A percentile compares a stretch with the other conserved stretches of the same genome.
These are phyloP conservation scores for Microcos paniculata DNA, from an alignment of 345 rosid genomes.

Conservation along the genomic window DNA sequence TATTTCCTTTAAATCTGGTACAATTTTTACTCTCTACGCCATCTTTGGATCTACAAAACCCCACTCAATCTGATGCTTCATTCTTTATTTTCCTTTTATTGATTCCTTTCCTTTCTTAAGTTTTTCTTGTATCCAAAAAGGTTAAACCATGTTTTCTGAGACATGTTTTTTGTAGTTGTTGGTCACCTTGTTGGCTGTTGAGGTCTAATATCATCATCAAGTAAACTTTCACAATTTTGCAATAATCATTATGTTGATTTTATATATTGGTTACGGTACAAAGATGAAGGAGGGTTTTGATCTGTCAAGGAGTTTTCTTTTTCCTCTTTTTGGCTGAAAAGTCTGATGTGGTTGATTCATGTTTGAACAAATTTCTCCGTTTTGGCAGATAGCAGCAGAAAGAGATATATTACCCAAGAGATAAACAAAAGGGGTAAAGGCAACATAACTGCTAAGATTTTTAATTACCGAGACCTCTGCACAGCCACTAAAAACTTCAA, in stretches of 20 bases:
- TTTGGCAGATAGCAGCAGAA: conserved; percentile 65
- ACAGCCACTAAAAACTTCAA: conserved; percentile 68
- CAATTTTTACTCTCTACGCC: background rate
- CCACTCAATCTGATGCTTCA: background rate
- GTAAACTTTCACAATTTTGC: background rate
- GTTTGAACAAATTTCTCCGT: background rate
- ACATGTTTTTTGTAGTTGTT: background rate
- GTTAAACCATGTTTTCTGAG: background rate
- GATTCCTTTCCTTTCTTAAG: background rate
- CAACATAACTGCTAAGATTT: conserved; percentile 56
- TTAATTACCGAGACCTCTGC: conserved; percentile 61
- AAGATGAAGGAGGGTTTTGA: background rate
- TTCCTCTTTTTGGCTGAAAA: background rate
- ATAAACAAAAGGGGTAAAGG: conserved; percentile 64
- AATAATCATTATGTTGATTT: background rate
- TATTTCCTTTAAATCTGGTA: conserved; percentile 82
- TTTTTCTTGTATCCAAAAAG: background rate
- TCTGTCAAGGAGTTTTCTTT: background rate
- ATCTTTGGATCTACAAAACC: background rate
- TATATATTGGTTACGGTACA: background rate
- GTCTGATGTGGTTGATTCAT: background rate
- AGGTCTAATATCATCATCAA: background rate
- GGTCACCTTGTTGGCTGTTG: too few species aligned
- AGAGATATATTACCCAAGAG: conserved; percentile 67
- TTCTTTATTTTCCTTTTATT: background rate